These are phyloP conservation scores for Pseudogymnoascus sp. DNA, from an alignment of 2,329 filamentous ascomycete species.

Conservation along the genomic window DNA sequence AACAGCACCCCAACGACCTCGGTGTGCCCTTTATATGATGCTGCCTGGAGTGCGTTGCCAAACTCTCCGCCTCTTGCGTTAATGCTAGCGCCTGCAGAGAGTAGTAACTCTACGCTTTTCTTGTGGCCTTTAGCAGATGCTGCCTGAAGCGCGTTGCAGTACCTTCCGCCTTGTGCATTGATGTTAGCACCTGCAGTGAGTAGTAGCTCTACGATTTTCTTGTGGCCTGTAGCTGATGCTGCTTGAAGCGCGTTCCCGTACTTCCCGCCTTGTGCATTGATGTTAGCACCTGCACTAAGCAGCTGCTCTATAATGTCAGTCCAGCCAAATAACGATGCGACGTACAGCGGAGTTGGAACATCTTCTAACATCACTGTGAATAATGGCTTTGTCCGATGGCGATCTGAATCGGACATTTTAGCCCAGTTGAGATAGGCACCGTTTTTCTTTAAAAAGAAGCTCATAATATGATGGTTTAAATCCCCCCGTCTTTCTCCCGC, in stretches of 20 bases:
- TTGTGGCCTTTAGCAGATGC: no score
- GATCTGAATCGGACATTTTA: neutral
- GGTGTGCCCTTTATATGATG: no score
- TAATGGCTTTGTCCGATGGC: neutral
- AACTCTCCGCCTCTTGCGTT: no score
- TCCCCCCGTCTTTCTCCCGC: neutral
- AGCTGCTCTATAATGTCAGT: neutral
- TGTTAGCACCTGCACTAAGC: neutral
- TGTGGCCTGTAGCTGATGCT: neutral
- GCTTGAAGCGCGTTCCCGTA: constrained; percentile 12
- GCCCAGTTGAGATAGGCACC: neutral
- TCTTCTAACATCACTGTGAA: neutral
- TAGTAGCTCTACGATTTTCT: neutral
- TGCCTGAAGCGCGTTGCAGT: no score
- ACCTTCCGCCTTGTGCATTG: no score
- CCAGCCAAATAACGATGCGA: neutral
- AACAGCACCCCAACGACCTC: no score
- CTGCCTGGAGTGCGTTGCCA: no score
- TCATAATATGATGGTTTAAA: neutral
- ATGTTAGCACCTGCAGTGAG: neutral
- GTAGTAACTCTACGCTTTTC: no score
- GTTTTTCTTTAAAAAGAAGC: neutral
- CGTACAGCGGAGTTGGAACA: neutral
- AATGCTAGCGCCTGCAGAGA: no score
- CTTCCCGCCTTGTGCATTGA: constrained; percentile 1